Evolutionary conservation across 257 asterid species (phyloP).

Genomic region (Capsicum pubescens): DNA sequence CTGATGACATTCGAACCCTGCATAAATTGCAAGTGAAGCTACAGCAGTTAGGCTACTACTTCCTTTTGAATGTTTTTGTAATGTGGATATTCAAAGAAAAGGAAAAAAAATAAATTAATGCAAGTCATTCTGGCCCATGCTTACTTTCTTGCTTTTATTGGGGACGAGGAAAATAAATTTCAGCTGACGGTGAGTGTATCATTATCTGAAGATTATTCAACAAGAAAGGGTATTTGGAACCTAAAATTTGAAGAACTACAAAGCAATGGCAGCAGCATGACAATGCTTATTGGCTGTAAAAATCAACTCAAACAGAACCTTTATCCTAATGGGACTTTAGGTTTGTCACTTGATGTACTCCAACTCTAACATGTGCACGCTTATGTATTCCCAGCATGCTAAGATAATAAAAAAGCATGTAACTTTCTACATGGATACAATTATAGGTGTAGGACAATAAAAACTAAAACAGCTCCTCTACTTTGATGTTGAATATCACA

Average conservation of each 20-base stretch:
- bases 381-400: slow-evolving; percentile 5
- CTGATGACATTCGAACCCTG: background rate
- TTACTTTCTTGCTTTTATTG: too few relatives aligned
- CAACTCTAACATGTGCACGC: slow-evolving; percentile 7
- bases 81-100: too few relatives aligned
- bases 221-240: background rate
- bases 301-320: background rate
- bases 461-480: background rate
- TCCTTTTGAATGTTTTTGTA: background rate
- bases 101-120: too few relatives aligned
- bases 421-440: background rate
- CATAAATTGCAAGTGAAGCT: background rate
- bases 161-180: too few relatives aligned
- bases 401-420: background rate
- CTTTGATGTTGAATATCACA: slow-evolving; percentile 1
- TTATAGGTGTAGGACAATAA: background rate
- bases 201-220: background rate
- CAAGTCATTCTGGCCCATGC: too few relatives aligned
- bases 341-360: background rate
- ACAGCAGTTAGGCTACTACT: background rate
- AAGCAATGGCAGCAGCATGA: background rate
- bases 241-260: background rate
- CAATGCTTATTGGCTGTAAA: background rate
- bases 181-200: too few relatives aligned
- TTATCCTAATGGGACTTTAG: background rate